Base-by-base conservation (phyloP, 108 stramenopile genomes). In the Discostella stelligeroides region DNA sequence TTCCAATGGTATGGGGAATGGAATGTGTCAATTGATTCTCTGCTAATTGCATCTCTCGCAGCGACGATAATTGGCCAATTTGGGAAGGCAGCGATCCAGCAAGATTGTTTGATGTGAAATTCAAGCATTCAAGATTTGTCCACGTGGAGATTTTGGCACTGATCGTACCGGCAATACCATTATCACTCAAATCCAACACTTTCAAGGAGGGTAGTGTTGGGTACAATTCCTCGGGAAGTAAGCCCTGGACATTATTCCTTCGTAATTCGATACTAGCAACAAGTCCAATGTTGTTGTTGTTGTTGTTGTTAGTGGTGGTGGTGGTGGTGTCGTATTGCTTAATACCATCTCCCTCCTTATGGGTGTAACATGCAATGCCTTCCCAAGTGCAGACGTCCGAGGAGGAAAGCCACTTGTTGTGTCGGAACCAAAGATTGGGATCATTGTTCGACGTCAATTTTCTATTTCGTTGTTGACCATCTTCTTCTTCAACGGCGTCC, bases 121-220 rank as follows among this genome's bases (percentile, higher is more conserved):
- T 77, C 39, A 76, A 56, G 39, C 28, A 17, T n/a, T 70, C 56
- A 28, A 81, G 50, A 18, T 46, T 42, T 20, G 20, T 41, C 51
- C 42, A 38, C 11, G 55, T 21, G 0, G 56, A 57, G 13, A 81
- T 62, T 29, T 77, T 63, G 8, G 71, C 11, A 30, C 60, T 46
- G 0, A 81, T 23, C 7, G 70, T 76, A 0, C 80, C 80, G 10
- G 71, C 72, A 38, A 81, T 53, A 9, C 60, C 76, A 42, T 81
- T 81, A 43, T 81, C 58, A 37, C 76, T 77, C 48, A 81, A 40
- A 48, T 81, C 76, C 46, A 72, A 46, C 24, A 59, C 24, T 14
- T 37, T 57, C 62, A 81, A 66, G 47, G 53, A 53, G 1, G 70
- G 75, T 41, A 81, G 28, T 4, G 70, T 72, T 13, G 59, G 66